These are phyloP conservation scores for Jatropha multifida DNA, from an alignment of 441 rosid species.

Conservation along the genomic window DNA sequence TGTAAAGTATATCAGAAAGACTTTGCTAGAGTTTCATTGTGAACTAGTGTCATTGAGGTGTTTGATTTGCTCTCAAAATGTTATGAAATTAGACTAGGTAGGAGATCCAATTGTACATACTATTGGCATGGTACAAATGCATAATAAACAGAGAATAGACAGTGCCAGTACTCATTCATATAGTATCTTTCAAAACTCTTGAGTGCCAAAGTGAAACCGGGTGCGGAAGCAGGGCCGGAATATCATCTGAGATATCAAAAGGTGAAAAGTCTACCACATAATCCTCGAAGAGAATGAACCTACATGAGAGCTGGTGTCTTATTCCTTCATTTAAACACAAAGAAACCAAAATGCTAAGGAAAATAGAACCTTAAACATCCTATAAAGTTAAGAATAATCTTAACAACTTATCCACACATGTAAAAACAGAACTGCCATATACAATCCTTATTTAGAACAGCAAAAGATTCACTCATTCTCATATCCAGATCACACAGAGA, in stretches of 20 bases:
- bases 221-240: too few species aligned
- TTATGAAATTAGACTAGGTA: not conserved
- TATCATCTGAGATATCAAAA: not conserved
- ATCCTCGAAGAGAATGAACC: not conserved
- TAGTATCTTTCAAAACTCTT: not conserved
- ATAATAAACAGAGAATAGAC: not conserved
- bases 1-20: not conserved
- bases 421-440: not conserved
- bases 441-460: not conserved
- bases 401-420: not conserved
- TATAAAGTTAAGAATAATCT: not conserved
- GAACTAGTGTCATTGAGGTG: not conserved
- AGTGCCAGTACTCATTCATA: not conserved
- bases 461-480: too few species aligned
- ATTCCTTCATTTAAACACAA: not conserved
- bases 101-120: not conserved
- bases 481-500: not conserved
- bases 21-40: not conserved
- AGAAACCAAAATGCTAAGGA: constrained; percentile 5
- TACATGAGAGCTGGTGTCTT: not conserved
- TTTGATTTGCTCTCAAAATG: not conserved
- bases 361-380: not conserved
- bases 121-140: not conserved
- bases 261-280: not conserved
- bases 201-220: not conserved